Conservation (phyloP, 352 stramenopile genomes). For the Phytophthora tubulina region DNA sequence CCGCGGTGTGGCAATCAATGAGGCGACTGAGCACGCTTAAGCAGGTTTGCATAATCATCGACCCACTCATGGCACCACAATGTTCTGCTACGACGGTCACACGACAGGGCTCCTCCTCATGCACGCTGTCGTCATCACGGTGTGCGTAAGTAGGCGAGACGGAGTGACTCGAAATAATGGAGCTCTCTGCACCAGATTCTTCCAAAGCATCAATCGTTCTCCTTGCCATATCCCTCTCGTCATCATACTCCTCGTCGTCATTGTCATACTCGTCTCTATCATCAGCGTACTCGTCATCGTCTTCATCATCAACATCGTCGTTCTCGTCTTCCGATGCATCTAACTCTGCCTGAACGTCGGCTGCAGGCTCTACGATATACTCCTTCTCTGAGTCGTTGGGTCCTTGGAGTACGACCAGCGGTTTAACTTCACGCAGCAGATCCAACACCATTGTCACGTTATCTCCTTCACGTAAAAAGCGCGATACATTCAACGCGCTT, state of each 20-base stretch:
- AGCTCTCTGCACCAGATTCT: slow-evolving; percentile 62
- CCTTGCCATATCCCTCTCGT: slow-evolving; percentile 54
- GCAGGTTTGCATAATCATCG: slow-evolving; percentile 91
- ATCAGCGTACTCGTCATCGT: slow-evolving; percentile 52
- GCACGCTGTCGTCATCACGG: slow-evolving; percentile 42
- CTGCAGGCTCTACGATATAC: slow-evolving; percentile 69
- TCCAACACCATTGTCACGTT: slow-evolving; percentile 85
- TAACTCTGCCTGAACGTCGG: slow-evolving; percentile 61
- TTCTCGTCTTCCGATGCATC: slow-evolving; percentile 71
- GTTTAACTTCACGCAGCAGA: slow-evolving; percentile 82
- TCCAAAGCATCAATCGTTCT: slow-evolving; percentile 78
- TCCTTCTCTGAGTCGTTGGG: slow-evolving; percentile 75
- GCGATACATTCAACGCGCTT: slow-evolving; percentile 81
- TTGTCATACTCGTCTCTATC: slow-evolving; percentile 54
- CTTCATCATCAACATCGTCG: slow-evolving; percentile 40
- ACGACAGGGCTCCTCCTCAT: slow-evolving; percentile 55
- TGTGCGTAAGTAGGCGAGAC: slow-evolving; percentile 48
- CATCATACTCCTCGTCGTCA: slow-evolving; percentile 49
- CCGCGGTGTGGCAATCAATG: slow-evolving; percentile 85
- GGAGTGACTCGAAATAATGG: slow-evolving; percentile 45
- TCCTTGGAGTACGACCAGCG: slow-evolving; percentile 72
- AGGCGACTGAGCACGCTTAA: slow-evolving; percentile 84
- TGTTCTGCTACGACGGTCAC: slow-evolving; percentile 84
- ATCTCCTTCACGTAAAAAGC: slow-evolving; percentile 75
- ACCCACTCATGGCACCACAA: slow-evolving; percentile 81